Percentiles rank a stretch among this genome's conserved stretches.
These are phyloP conservation scores for Leucocoprinus leucothites DNA, from an alignment of 768 basidiomycete species.

Conservation along the genomic window DNA sequence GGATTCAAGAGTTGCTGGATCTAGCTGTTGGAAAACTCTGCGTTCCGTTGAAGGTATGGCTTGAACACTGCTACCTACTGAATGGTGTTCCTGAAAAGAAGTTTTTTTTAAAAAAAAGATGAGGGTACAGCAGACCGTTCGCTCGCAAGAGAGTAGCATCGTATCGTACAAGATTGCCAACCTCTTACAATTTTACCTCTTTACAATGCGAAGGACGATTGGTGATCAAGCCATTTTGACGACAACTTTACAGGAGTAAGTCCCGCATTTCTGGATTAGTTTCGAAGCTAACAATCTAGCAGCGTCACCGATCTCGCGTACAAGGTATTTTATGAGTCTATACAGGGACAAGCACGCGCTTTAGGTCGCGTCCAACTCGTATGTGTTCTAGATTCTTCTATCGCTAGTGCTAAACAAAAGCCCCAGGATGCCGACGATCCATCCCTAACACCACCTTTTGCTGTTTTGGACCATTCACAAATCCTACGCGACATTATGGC, in stretches of 20 bases:
- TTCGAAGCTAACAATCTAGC: background rate
- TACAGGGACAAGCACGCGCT: conserved; percentile 79
- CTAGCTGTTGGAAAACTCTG: conserved; percentile 79
- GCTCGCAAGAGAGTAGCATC: conserved; percentile 91
- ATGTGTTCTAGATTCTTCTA: conserved; percentile 17
- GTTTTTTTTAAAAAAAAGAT: conserved; percentile 40
- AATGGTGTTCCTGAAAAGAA: background rate
- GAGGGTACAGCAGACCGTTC: conserved; percentile 90
- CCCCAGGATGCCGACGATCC: conserved; percentile 66
- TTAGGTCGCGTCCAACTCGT: conserved; percentile 54
- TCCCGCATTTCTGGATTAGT: background rate
- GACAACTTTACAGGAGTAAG: conserved; percentile 76
- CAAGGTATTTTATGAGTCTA: conserved; percentile 83
- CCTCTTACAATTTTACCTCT: conserved; percentile 89
- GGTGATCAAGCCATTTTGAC: conserved; percentile 81
- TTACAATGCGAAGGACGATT: conserved; percentile 91
- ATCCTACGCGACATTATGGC: conserved; percentile 85
- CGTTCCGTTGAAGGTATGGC: conserved; percentile 76
- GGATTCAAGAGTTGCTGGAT: conserved; percentile 81
- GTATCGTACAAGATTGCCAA: conserved; percentile 92
- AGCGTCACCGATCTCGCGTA: conserved; percentile 83
- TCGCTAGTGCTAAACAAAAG: background rate
- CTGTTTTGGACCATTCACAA: conserved; percentile 79
- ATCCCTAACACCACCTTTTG: conserved; percentile 68
- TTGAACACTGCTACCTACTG: background rate